phyloP scores from a whole-genome alignment of 805 yeast species.

The Wickerhamomyces ciferrii region DNA sequence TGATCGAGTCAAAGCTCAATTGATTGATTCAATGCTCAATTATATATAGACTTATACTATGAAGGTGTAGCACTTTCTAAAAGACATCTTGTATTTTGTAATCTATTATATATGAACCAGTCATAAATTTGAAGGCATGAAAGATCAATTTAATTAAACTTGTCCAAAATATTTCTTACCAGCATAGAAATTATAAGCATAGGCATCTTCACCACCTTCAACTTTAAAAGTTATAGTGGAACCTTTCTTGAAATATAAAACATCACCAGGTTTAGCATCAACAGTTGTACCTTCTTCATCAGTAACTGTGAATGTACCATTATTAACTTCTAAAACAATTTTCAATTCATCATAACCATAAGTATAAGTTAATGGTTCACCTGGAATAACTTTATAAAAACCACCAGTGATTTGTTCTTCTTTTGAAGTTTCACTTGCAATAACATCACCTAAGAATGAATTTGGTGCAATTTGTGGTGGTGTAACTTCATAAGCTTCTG shows the following conservation, averaged over 20 bases:
- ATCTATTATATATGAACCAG: background rate
- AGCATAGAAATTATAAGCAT: slow-evolving; percentile 24
- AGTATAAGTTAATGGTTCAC: slow-evolving; percentile 60
- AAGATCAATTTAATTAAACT: slow-evolving; percentile 1
- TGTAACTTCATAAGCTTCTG: slow-evolving; percentile 47
- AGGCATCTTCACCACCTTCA: slow-evolving; percentile 60
- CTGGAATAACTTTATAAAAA: slow-evolving; percentile 64
- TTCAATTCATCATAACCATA: slow-evolving; percentile 66
- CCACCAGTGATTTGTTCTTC: slow-evolving; percentile 60
- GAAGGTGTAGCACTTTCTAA: too few species aligned
- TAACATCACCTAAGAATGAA: slow-evolving; percentile 61
- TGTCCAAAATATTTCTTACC: slow-evolving; percentile 18
- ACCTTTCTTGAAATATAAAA: slow-evolving; percentile 64
- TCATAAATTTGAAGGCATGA: too few species aligned
- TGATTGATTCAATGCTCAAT: too few species aligned
- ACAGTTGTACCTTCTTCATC: slow-evolving; percentile 62
- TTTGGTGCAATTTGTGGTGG: slow-evolving; percentile 63
- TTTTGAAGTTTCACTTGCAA: slow-evolving; percentile 50
- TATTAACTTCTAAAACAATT: slow-evolving; percentile 54
- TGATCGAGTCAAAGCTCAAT: too few species aligned
- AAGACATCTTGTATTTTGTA: too few species aligned
- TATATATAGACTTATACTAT: too few species aligned
- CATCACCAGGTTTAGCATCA: slow-evolving; percentile 58
- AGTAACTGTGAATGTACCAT: slow-evolving; percentile 49
- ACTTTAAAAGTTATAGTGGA: slow-evolving; percentile 59